These are phyloP conservation scores for Suhomyces coccinellae DNA, from an alignment of 1,139 yeast species.

Conservation along the genomic window DNA sequence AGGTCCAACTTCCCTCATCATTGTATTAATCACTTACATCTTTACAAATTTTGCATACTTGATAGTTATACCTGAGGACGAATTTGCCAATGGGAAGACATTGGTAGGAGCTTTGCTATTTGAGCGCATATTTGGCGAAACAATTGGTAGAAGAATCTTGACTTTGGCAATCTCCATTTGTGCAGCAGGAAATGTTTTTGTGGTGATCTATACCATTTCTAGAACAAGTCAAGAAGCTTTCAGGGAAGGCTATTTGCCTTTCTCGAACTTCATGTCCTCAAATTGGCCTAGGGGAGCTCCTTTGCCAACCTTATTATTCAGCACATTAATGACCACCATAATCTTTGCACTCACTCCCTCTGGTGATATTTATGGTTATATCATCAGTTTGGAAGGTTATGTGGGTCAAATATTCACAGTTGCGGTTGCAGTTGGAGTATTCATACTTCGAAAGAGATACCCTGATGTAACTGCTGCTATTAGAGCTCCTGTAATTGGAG, in stretches of 20 bases:
- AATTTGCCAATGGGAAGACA: slow-evolving; percentile 55
- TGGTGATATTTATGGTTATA: slow-evolving; percentile 77
- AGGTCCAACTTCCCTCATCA: slow-evolving; percentile 54
- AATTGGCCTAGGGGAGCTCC: slow-evolving; percentile 62
- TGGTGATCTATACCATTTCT: slow-evolving; percentile 58
- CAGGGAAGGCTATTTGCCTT: slow-evolving; percentile 62
- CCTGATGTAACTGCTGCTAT: slow-evolving; percentile 52
- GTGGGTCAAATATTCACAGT: slow-evolving; percentile 56
- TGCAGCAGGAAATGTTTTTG: slow-evolving; percentile 64
- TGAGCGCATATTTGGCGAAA: slow-evolving; percentile 54
- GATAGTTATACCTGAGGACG: slow-evolving; percentile 54
- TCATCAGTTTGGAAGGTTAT: slow-evolving; percentile 72
- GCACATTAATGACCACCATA: slow-evolving; percentile 33
- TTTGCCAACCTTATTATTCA: slow-evolving; percentile 44
- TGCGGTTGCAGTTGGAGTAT: slow-evolving; percentile 52
- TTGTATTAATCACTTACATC: slow-evolving; percentile 52
- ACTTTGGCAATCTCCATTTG: slow-evolving; percentile 59
- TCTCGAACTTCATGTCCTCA: slow-evolving; percentile 51
- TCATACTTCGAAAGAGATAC: slow-evolving; percentile 47
- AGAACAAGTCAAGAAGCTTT: slow-evolving; percentile 66
- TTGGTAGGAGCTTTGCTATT: slow-evolving; percentile 59
- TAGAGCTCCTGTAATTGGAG: slow-evolving; percentile 48
- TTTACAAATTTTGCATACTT: slow-evolving; percentile 58
- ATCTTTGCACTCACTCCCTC: slow-evolving; percentile 68
- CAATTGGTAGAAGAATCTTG: slow-evolving; percentile 52